Percentiles rank a stretch among this genome's conserved stretches.
These are phyloP conservation scores for Picea glauca DNA, from an alignment of 75 land plant species.

Conservation along the genomic window DNA sequence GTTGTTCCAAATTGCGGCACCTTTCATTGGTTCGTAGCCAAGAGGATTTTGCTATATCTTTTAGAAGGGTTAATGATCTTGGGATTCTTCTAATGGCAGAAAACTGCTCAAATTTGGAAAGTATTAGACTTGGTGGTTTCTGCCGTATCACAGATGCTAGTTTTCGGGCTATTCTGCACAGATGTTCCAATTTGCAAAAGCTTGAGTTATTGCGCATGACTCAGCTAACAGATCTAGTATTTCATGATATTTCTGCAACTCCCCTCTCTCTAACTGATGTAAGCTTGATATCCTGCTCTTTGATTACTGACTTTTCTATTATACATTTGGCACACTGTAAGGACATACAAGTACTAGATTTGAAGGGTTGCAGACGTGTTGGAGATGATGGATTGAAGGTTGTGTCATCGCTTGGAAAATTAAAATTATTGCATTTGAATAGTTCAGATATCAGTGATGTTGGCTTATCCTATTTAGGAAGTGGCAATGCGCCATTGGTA, in stretches of 20 bases:
- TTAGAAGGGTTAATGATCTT: slow-evolving; percentile 86
- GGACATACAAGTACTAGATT: slow-evolving; percentile 58
- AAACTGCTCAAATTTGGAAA: slow-evolving; percentile 65
- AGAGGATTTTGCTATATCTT: slow-evolving; percentile 54
- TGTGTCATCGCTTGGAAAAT: slow-evolving; percentile 42
- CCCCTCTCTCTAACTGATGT: slow-evolving; percentile 71
- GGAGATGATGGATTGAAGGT: slow-evolving; percentile 79
- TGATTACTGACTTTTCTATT: slow-evolving; percentile 62
- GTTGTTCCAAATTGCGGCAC: slow-evolving; percentile 48
- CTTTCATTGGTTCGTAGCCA: slow-evolving; percentile 81
- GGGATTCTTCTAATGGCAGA: slow-evolving; percentile 90
- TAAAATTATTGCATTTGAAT: slow-evolving; percentile 60
- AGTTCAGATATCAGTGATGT: slow-evolving; percentile 75
- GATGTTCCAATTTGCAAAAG: slow-evolving; percentile 63
- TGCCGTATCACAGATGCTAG: slow-evolving; percentile 93
- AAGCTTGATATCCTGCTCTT: slow-evolving; percentile 67
- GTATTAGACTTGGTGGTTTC: slow-evolving; percentile 89
- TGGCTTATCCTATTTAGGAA: slow-evolving; percentile 55
- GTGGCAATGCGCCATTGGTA: slow-evolving; percentile 36
- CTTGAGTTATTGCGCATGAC: slow-evolving; percentile 73
- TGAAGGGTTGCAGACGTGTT: slow-evolving; percentile 80
- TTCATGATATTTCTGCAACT: slow-evolving; percentile 89
- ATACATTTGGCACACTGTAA: slow-evolving; percentile 52
- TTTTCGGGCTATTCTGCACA: slow-evolving; percentile 81
- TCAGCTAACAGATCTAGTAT: slow-evolving; percentile 80